A percentile compares a stretch with the other conserved stretches of the same genome.
Conservation (phyloP, 768 basidiomycete genomes). For the Gymnopilus dilepis region DNA sequence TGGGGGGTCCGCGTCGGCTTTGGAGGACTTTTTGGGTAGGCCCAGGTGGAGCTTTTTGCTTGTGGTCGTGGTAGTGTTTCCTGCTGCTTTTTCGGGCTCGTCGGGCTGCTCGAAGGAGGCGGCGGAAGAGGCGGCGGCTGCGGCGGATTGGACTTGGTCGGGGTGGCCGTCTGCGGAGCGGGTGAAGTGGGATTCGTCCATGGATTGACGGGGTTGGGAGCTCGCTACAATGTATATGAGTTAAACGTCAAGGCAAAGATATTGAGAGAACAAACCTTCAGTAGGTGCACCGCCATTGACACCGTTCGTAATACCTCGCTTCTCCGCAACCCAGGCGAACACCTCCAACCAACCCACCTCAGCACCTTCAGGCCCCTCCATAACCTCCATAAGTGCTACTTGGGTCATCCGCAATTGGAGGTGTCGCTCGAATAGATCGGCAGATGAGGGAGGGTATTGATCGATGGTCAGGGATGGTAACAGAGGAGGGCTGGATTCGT, state of each 20-base stretch:
- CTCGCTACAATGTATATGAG: conserved; percentile 1
- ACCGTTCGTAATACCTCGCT: conserved; percentile 5
- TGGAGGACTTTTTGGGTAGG: neutral
- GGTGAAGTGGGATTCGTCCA: conserved; percentile 8
- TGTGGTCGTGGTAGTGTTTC: neutral
- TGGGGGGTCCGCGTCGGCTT: neutral
- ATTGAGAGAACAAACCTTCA: conserved; percentile 1
- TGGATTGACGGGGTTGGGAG: conserved; percentile 19
- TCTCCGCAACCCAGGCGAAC: conserved; percentile 84
- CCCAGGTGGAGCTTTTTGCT: conserved; percentile 6
- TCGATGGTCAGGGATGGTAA: conserved; percentile 29
- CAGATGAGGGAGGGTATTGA: conserved; percentile 46
- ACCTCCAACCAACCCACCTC: conserved; percentile 82
- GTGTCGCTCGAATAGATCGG: conserved; percentile 75
- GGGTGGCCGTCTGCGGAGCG: conserved; percentile 5
- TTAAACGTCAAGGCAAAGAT: neutral
- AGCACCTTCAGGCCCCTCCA: conserved; percentile 86
- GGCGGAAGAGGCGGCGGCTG: neutral
- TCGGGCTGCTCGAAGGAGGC: neutral
- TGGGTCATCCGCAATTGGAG: conserved; percentile 89
- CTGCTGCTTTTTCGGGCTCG: neutral
- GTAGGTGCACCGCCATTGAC: neutral
- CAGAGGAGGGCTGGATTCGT: neutral
- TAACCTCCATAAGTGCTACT: conserved; percentile 77
- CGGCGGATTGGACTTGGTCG: neutral